Conservation (phyloP, 257 asterid genomes). For the Ajuga chamaepitys region DNA sequence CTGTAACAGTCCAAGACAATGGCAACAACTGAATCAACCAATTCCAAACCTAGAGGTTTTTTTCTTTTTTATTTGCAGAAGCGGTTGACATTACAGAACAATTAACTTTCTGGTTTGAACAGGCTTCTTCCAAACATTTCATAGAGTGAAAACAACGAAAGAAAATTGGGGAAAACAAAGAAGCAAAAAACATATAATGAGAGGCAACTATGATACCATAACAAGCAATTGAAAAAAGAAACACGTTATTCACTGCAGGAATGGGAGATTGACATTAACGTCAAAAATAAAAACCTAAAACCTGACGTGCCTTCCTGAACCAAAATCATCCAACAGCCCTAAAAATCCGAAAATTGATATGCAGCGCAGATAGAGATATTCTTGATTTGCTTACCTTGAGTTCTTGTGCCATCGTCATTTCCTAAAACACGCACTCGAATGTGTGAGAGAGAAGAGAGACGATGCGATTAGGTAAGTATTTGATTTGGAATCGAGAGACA, state of each 20-base stretch:
- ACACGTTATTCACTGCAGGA: neutral
- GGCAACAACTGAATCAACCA: neutral
- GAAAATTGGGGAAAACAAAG: neutral
- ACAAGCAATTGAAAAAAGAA: neutral
- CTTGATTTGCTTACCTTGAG: conserved; percentile 29
- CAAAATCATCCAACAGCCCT: conserved; percentile 1
- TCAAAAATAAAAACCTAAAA: neutral
- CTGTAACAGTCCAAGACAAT: neutral
- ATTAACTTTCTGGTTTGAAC: neutral
- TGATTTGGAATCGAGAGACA: conserved; percentile 18
- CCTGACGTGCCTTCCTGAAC: neutral
- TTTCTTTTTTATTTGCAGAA: neutral
- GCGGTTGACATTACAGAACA: neutral
- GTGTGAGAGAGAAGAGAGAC: conserved; percentile 3
- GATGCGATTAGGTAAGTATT: neutral
- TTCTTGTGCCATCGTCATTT: conserved; percentile 60
- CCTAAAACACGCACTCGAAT: conserved; percentile 13
- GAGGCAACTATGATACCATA: neutral
- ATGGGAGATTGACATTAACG: neutral
- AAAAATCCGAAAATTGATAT: neutral
- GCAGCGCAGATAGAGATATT: neutral
- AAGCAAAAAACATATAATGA: neutral
- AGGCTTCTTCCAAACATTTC: neutral
- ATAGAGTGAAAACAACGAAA: neutral
- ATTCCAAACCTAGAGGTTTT: neutral